Evolutionary conservation across 495 filamentous ascomycete species (phyloP), one percentile per base, ranked within the genome.

Genomic region (Aspergillus homomorphus): DNA sequence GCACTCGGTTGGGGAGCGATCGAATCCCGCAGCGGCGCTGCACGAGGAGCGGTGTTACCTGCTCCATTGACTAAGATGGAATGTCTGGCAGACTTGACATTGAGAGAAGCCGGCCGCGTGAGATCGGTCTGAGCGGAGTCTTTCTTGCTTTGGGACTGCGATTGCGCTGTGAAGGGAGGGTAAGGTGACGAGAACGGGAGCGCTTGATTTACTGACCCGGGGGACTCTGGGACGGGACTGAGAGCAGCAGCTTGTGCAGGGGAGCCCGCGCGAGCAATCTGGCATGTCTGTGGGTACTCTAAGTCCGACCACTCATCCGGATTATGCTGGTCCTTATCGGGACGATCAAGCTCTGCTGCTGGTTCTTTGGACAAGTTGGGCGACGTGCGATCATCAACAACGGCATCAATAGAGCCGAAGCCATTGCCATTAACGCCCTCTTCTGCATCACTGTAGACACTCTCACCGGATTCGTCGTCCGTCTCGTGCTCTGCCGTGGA

Each of bases 361-460:
- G 53, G 24, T 22, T 6, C 42, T 5, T 20, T 33, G 16, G 18
- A 15, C 4, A 20, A 46, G 12, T 18, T 18, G 43, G 51, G 23
- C 43, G 45, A 43, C 19, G 50, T 45, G 56, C 65, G 82, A 51
- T 80, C 85, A 52, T 92, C 86, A 2, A 95, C 79, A 45, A 96
- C 87, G 24, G 92, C 92, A 72, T 96, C 84, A 46, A 96, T 84
- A 14, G 90, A 95, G 49, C 87, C 81, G 70, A 92, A 96, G 0
- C 88, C 89, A 61, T 87, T 84, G 5, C 86, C 86, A 43, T 92
- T 84, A 0, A 89, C 72, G 54, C 91, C 88, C 66, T 96, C 92
- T 44, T 86, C 86, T 2, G 92, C 92, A 78, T 96, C 92, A 65
- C 89, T 94, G 70, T 93, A 96, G 49, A 93, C 80, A 69, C 89